These are phyloP conservation scores for Clavispora vitiphila DNA, from an alignment of 805 yeast genomes.

Conservation along the genomic window DNA sequence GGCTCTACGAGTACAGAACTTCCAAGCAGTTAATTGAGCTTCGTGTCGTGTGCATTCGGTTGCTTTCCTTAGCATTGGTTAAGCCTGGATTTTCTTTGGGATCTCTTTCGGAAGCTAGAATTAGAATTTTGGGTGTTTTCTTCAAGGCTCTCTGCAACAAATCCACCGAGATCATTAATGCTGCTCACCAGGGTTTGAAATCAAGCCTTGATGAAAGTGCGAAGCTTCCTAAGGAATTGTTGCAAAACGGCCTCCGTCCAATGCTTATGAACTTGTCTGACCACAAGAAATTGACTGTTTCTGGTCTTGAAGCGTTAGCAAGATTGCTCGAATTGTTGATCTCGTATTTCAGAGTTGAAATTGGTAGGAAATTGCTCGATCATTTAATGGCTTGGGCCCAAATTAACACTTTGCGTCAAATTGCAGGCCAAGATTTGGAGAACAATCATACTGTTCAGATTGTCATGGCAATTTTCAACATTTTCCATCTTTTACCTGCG, in stretches of 20 bases:
- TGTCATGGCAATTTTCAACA: slow-evolving; percentile 83
- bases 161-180: slow-evolving; percentile 82
- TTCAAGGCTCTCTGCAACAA: slow-evolving; percentile 87
- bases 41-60: slow-evolving; percentile 82
- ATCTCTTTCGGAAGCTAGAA: slow-evolving; percentile 72
- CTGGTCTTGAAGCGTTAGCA: slow-evolving; percentile 89
- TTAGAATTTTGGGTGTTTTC: slow-evolving; percentile 85
- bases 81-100: slow-evolving; percentile 78
- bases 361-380: slow-evolving; percentile 87
- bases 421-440: slow-evolving; percentile 75
- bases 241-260: slow-evolving; percentile 94
- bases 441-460: slow-evolving; percentile 80
- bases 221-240: slow-evolving; percentile 84
- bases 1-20: slow-evolving; percentile 81
- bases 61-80: slow-evolving; percentile 77
- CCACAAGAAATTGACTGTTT: slow-evolving; percentile 81
- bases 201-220: slow-evolving; percentile 80
- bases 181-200: slow-evolving; percentile 86
- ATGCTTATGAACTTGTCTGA: slow-evolving; percentile 94
- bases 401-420: slow-evolving; percentile 65
- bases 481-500: slow-evolving; percentile 87
- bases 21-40: slow-evolving; percentile 82
- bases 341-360: slow-evolving; percentile 93
- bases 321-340: slow-evolving; percentile 79
- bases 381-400: slow-evolving; percentile 96